Conservation (phyloP, 768 basidiomycete genomes). For the Phanerodontia chrysosporium region DNA sequence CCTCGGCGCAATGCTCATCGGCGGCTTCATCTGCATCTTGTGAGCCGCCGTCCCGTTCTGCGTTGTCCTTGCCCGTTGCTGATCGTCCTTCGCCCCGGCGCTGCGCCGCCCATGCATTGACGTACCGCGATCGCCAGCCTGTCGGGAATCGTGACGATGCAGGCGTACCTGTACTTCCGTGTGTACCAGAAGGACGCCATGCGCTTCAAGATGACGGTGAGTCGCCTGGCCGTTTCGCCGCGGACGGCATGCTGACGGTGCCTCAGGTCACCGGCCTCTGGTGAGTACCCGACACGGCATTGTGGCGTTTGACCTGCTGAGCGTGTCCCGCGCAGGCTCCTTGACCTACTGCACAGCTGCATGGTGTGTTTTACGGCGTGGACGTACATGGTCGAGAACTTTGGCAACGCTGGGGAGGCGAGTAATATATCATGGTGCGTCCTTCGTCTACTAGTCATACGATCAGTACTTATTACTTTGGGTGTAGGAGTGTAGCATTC, state of each 20-base stretch:
- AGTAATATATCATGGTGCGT: slow-evolving; percentile 21
- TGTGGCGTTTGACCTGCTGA: too few species aligned
- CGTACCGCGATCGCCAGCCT: slow-evolving; percentile 14
- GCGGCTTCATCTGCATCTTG: slow-evolving; percentile 16
- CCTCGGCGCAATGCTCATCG: slow-evolving; percentile 5
- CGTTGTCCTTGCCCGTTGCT: background rate
- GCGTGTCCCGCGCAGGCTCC: background rate
- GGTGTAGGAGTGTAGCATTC: background rate
- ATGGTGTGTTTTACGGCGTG: slow-evolving; percentile 19
- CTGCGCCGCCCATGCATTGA: too few species aligned
- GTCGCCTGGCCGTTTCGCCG: slow-evolving; percentile 1
- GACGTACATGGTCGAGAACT: slow-evolving; percentile 19
- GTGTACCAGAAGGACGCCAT: slow-evolving; percentile 16
- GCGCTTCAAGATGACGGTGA: slow-evolving; percentile 18
- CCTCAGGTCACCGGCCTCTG: background rate
- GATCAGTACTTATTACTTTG: background rate
- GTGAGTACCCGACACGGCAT: slow-evolving; percentile 1
- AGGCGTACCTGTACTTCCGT: slow-evolving; percentile 19
- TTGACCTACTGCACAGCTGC: slow-evolving; percentile 21
- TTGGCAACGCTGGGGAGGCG: slow-evolving; percentile 13
- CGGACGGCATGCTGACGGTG: too few species aligned
- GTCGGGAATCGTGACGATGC: slow-evolving; percentile 22
- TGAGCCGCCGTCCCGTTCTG: background rate
- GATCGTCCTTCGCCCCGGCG: too few species aligned
- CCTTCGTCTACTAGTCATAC: background rate